These are phyloP conservation scores for Daldinia sp. DNA, from an alignment of 2,329 filamentous ascomycete species.

Conservation along the genomic window DNA sequence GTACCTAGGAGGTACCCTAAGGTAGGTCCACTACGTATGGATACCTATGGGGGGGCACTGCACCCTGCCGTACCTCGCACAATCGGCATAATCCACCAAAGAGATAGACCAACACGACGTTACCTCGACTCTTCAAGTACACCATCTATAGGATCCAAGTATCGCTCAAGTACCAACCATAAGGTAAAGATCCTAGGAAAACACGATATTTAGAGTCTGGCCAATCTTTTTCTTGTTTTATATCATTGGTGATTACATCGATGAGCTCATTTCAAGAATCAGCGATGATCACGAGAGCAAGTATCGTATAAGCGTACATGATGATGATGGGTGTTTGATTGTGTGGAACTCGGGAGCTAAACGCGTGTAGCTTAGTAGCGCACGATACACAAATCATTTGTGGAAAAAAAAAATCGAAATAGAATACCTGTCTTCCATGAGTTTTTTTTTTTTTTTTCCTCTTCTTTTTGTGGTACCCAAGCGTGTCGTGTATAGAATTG, in stretches of 20 bases:
- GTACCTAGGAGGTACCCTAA: too few species aligned
- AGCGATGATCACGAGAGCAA: not conserved
- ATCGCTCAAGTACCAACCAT: not conserved
- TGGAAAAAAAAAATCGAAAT: too few species aligned
- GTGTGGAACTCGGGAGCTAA: not conserved
- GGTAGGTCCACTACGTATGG: not conserved
- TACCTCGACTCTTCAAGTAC: slow-evolving; percentile 10
- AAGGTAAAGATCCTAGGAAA: not conserved
- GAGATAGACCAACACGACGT: slow-evolving; percentile 20
- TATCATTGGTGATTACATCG: not conserved
- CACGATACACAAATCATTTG: not conserved
- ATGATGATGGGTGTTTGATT: too few species aligned
- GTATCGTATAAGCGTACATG: too few species aligned
- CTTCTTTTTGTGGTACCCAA: not conserved
- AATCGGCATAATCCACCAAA: not conserved
- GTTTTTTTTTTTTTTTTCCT: too few species aligned
- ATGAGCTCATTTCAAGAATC: not conserved
- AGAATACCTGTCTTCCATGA: too few species aligned
- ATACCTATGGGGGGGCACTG: slow-evolving; percentile 12
- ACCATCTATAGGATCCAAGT: not conserved
- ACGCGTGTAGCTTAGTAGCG: not conserved
- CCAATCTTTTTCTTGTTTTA: not conserved
- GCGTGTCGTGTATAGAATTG: not conserved
- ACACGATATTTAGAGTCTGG: not conserved
- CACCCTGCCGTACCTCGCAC: not conserved